Evolutionary conservation across 169 alveolate genomes (phyloP).

Genomic region (Cryptosporidium felis): DNA sequence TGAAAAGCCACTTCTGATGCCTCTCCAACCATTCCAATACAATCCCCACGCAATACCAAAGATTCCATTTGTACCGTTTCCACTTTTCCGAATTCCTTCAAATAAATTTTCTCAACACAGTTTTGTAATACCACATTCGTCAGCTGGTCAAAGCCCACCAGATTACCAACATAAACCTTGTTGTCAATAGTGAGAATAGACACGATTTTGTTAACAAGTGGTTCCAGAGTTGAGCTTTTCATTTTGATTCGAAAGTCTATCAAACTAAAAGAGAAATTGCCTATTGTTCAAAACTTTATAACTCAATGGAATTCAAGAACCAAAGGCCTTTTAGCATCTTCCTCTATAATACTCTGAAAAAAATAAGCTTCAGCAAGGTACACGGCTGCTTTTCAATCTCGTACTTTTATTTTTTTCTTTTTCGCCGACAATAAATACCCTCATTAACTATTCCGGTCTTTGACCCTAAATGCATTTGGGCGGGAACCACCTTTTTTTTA

Average conservation of each 20-base stretch:
- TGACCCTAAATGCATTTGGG: constrained; percentile 14
- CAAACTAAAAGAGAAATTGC: no score
- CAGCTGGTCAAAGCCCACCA: constrained; percentile 89
- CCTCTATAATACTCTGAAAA: no score
- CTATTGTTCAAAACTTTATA: no score
- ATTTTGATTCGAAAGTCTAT: no score
- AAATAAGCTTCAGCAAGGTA: no score
- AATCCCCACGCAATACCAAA: constrained; percentile 50
- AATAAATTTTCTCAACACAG: constrained; percentile 85
- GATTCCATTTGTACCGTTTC: constrained; percentile 14
- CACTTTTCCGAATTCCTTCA: not conserved
- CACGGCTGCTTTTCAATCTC: not conserved
- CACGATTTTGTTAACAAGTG: constrained; percentile 3
- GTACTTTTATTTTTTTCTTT: not conserved
- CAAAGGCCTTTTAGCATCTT: not conserved
- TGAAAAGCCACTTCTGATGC: not conserved
- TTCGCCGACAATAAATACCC: constrained; percentile 4
- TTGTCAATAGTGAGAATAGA: constrained; percentile 83
- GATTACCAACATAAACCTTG: constrained; percentile 85
- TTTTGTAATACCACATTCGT: constrained; percentile 85
- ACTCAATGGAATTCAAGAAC: not conserved
- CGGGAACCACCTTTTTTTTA: not conserved
- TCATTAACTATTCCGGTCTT: not conserved
- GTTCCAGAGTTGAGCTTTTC: constrained; percentile 10
- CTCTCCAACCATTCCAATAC: constrained; percentile 58